Evolutionary conservation across 305 asterid genomes (phyloP), one percentile per base, ranked within the genome.

Genomic region (Fraxinus greggii): DNA sequence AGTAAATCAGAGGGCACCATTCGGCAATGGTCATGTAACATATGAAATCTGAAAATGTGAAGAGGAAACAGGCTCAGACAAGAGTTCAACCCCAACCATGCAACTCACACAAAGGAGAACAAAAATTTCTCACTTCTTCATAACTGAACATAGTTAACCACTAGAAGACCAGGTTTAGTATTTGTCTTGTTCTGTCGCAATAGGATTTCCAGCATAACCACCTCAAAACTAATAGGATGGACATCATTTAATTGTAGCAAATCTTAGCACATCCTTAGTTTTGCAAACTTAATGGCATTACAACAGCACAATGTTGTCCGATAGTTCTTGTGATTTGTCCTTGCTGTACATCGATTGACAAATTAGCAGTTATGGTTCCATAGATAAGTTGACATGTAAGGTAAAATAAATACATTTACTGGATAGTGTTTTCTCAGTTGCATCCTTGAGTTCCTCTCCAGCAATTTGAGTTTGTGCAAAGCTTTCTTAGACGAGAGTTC

Each of bases 361-460:
- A 59, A 56, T 56, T 56, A 56, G 67, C 69, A 59, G 69, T 29
- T 67, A 28, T 12, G 35, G 19, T 29, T 65, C 73, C 33, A 8
- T 1, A 65, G 19, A 24, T 3, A 67, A 21, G 29, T 59, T 21
- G 29, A 59, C 69, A 29, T 67, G 15, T 65, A 65, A 26, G 72
- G 33, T 65, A 26, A 26, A 65, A 65, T 4, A 65, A 65, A 23
- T 26, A 65, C 17, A 26, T 23, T 23, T 23, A 23, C 32, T 65
- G 19, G 35, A 65, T 23, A 65, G 72, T 65, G 67, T 65, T 9
- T 51, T 23, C 72, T 65, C 72, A 8, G 33, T 26, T 65, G 72
- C 72, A 56, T 65, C 72, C 35, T 26, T 65, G 72, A 65, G 72
- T 67, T 67, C 74, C 73, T 67, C 31, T 67, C 74, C 33, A 59